phyloP scores from a whole-genome alignment of 1,284 basidiomycete genomes.

The Omphalotus olearius region DNA sequence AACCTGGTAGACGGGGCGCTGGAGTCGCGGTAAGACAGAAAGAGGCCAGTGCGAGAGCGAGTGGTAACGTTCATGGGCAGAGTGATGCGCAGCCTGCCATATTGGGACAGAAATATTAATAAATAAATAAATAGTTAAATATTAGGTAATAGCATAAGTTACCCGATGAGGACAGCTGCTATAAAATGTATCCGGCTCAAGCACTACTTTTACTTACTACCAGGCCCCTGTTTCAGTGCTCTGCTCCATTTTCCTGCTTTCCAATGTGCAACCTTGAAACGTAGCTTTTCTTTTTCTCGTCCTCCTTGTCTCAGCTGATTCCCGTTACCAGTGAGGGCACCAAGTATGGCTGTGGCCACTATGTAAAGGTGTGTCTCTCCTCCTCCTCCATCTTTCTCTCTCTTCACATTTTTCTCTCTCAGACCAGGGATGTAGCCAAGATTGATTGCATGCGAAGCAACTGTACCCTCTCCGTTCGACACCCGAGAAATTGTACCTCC shows the following conservation, averaged over 20 bases:
- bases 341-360: conserved; percentile 71
- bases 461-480: conserved; percentile 54
- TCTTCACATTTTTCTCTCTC: conserved; percentile 15
- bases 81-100: background rate
- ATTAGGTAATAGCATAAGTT: background rate
- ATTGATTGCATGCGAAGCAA: conserved; percentile 57
- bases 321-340: conserved; percentile 59
- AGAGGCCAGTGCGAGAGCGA: conserved; percentile 89
- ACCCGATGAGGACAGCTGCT: background rate
- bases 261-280: conserved; percentile 72
- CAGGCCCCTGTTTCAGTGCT: too few species aligned
- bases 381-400: conserved; percentile 12
- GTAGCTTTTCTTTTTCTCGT: conserved; percentile 35
- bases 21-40: conserved; percentile 93
- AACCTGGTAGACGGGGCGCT: conserved; percentile 49
- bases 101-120: background rate
- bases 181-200: background rate
- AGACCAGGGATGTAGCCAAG: conserved; percentile 58
- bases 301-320: background rate
- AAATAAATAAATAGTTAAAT: background rate
- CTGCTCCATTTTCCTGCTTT: background rate
- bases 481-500: conserved; percentile 49
- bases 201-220: too few species aligned
- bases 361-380: conserved; percentile 32
- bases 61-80: conserved; percentile 38